These are phyloP conservation scores for Tarenaya hassleriana DNA, from an alignment of 345 rosid species.

Conservation along the genomic window DNA sequence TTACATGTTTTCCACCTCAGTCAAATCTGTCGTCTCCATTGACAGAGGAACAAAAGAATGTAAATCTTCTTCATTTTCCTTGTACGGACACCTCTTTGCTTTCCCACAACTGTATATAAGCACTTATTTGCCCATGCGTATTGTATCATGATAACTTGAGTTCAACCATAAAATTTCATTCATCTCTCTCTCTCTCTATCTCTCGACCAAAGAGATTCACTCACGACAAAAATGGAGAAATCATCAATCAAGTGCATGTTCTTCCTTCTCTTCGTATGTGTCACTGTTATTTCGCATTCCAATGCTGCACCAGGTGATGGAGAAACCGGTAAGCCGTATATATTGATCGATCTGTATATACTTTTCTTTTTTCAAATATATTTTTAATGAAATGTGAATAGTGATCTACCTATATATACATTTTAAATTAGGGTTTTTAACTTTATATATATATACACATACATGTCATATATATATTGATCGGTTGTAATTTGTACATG, in stretches of 20 bases:
- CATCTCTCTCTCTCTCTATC: conserved; percentile 7
- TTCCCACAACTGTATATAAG: conserved; percentile 8
- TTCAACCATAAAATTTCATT: conserved; percentile 13
- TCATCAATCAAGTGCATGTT: conserved; percentile 10
- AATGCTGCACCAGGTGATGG: conserved; percentile 22
- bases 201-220: no score
- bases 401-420: no score
- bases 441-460: no score
- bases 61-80: no score
- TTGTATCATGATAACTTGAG: conserved; percentile 9
- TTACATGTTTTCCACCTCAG: conserved; percentile 20
- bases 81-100: conserved; percentile 22
- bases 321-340: conserved; percentile 26
- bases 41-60: not conserved
- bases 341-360: not conserved
- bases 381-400: no score
- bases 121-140: conserved; percentile 13
- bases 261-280: conserved; percentile 14
- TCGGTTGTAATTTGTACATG: no score
- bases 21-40: conserved; percentile 21
- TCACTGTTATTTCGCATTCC: conserved; percentile 8
- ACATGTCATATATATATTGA: no score
- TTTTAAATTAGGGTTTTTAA: no score
- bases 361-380: no score
- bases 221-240: conserved; percentile 15